Conservation (phyloP, 2,329 filamentous ascomycete genomes). For the Microdochium paspali region DNA sequence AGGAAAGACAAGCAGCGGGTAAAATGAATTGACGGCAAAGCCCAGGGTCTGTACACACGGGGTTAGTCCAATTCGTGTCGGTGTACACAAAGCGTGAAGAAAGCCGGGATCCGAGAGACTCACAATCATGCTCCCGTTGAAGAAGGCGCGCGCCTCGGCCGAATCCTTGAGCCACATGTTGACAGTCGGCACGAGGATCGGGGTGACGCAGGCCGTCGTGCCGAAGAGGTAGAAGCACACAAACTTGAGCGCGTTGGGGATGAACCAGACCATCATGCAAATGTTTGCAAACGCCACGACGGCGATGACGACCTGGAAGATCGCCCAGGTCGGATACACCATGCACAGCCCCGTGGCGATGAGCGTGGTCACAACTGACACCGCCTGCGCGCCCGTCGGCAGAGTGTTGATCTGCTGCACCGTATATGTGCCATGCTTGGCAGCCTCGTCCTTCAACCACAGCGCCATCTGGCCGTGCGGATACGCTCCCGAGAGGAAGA, state of each 20-base stretch:
- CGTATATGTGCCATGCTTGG: conserved; percentile 5
- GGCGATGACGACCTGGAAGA: conserved; percentile 13
- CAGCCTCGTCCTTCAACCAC: conserved; percentile 9
- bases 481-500: conserved; percentile 9
- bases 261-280: conserved; percentile 9
- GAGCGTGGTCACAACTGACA: conserved; percentile 14
- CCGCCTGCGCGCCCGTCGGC: conserved; percentile 13
- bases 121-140: conserved; percentile 10
- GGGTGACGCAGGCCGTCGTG: conserved; percentile 12
- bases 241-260: conserved; percentile 8
- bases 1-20: conserved; percentile 9
- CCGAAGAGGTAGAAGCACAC: conserved; percentile 12
- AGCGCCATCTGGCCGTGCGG: conserved; percentile 9
- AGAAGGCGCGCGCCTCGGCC: conserved; percentile 12
- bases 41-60: conserved; percentile 10
- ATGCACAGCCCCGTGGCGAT: conserved; percentile 20
- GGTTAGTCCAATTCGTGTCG: too few species aligned
- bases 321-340: conserved; percentile 21
- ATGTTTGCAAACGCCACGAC: conserved; percentile 11
- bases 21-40: conserved; percentile 10
- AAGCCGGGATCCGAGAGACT: neutral
- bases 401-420: conserved; percentile 10
- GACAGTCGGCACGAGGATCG: conserved; percentile 12
- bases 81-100: neutral
- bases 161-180: conserved; percentile 14